phyloP scores from a whole-genome alignment of 352 stramenopile species.

The Phytophthora nicotianae region DNA sequence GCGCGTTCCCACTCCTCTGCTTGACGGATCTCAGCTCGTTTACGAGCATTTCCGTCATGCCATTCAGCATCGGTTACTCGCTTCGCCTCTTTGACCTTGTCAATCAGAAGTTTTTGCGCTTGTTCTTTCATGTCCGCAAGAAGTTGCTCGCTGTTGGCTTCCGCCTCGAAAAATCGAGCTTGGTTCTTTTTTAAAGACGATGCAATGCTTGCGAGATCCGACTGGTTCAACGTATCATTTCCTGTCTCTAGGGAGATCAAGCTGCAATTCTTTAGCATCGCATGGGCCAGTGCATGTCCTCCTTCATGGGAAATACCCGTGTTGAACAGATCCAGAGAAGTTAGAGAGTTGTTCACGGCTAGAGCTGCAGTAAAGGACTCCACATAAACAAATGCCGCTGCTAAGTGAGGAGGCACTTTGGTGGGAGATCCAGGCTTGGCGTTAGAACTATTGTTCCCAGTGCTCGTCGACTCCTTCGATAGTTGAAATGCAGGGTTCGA shows the following conservation, averaged over 20 bases:
- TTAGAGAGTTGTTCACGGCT: slow-evolving; percentile 45
- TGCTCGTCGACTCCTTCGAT: slow-evolving; percentile 27
- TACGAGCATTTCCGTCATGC: slow-evolving; percentile 60
- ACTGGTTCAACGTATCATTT: slow-evolving; percentile 50
- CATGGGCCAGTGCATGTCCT: slow-evolving; percentile 45
- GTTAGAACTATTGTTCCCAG: not conserved
- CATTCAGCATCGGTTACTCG: slow-evolving; percentile 46
- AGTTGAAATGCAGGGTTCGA: slow-evolving; percentile 55
- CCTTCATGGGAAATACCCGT: slow-evolving; percentile 61
- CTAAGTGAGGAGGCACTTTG: slow-evolving; percentile 23
- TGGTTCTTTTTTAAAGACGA: slow-evolving; percentile 57
- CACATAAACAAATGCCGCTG: slow-evolving; percentile 28
- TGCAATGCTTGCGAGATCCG: slow-evolving; percentile 51
- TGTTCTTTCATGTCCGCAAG: slow-evolving; percentile 34
- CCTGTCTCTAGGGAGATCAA: slow-evolving; percentile 60
- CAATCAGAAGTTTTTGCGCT: slow-evolving; percentile 34
- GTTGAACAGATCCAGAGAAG: slow-evolving; percentile 62
- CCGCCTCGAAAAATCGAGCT: slow-evolving; percentile 22
- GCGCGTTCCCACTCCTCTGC: slow-evolving; percentile 62
- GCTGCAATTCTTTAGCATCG: slow-evolving; percentile 53
- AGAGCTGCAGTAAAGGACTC: slow-evolving; percentile 50
- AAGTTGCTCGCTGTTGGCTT: slow-evolving; percentile 34
- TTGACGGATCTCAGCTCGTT: slow-evolving; percentile 49
- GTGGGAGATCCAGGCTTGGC: slow-evolving; percentile 2
- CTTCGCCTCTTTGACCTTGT: slow-evolving; percentile 45